Base-by-base conservation (phyloP, 352 stramenopile genomes). In the Phytophthora pseudosyringae region DNA sequence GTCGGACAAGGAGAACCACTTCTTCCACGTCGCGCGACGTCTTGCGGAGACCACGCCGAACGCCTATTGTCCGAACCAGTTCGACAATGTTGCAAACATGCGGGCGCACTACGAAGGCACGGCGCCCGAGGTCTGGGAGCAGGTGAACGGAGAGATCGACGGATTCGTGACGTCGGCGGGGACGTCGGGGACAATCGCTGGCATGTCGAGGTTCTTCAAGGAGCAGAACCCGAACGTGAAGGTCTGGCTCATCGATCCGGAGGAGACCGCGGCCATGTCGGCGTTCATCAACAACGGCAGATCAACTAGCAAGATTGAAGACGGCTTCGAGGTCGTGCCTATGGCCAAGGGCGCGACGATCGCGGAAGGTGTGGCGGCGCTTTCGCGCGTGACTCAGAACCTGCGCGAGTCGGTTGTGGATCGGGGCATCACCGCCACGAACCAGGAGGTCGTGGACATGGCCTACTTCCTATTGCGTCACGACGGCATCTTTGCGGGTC, bases 401-500 rank as follows among this genome's bases (percentile, higher is more conserved):
- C 89, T 96, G 43, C 91, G 94, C 57, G 81, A 94, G 7, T 86
- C 79, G 1, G 71, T 96, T 25, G 75, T 98, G 4, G 95, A 98
- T 71, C 82, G 91, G 60, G 93, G 97, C 26, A 86, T 98, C 70
- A 91, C 91, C 50, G 93, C 94, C 40, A 89, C 89, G 1, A 96
- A 97, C 62, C 86, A 97, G 51, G 93, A 98, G 76, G 93, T 97
- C 46, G 96, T 98, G 40, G 84, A 93, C 55, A 98, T 98, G 93
- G 89, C 91, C 5, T 94, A 97, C 61, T 88, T 90, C 47, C 51
- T 98, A 40, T 74, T 97, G 32, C 91, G 55, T 25, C 81, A 98
- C 51, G 94, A 98, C 53, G 86, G 86, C 2, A 81, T 99, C 62
- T 98, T 98, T 70, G 95, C 97, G 48, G 95, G 96, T 1, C 81